These are phyloP conservation scores for Cucurbita maxima DNA, from an alignment of 306 rosid genomes.

Conservation along the genomic window DNA sequence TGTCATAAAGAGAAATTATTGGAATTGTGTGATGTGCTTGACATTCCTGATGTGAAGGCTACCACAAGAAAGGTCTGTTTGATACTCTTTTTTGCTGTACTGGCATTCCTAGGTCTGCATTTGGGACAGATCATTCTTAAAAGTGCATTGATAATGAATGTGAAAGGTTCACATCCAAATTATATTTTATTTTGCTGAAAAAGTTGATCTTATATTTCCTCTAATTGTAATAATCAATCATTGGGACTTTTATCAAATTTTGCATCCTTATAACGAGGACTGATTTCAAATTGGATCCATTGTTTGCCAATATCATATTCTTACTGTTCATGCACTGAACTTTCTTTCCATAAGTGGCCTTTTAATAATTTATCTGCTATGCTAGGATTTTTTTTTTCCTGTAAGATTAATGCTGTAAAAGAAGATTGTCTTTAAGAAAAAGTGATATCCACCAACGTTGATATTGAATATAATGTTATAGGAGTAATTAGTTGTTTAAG, in stretches of 20 bases:
- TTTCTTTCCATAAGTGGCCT: neutral
- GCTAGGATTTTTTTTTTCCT: neutral
- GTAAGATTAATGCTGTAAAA: neutral
- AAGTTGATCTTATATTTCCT: neutral
- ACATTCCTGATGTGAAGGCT: slow-evolving; percentile 47
- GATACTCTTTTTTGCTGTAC: slow-evolving; percentile 2
- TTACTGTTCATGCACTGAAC: neutral
- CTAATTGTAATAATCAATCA: neutral
- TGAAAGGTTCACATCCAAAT: neutral
- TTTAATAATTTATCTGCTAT: neutral
- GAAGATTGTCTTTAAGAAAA: neutral
- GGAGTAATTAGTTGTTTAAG: neutral
- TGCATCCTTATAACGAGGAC: neutral
- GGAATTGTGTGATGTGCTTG: slow-evolving; percentile 81
- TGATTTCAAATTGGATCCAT: neutral
- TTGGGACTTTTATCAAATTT: neutral
- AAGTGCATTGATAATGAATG: neutral
- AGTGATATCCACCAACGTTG: neutral
- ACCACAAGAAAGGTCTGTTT: slow-evolving; percentile 65
- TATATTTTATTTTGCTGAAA: neutral
- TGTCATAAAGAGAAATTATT: slow-evolving; percentile 73
- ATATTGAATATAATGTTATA: neutral
- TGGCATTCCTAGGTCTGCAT: neutral
- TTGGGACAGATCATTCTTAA: neutral
- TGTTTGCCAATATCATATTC: neutral